Percentiles rank a stretch among this genome's conserved stretches.
Evolutionary conservation across 2,329 filamentous ascomycete species (phyloP).

Genomic region (Aspergillus floridensis): DNA sequence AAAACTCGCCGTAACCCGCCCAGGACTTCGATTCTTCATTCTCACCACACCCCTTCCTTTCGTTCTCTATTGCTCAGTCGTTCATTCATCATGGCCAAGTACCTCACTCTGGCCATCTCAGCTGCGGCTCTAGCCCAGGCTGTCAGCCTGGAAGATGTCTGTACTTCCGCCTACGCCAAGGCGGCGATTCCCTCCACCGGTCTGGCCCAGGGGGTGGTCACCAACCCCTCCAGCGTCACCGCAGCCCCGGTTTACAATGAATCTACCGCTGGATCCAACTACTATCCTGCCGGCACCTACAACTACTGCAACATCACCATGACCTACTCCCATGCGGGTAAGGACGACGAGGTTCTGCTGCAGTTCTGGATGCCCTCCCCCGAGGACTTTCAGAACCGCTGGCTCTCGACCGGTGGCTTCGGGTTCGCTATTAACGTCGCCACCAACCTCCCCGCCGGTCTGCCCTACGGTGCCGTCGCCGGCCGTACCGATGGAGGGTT

Average conservation of each 20-base stretch:
- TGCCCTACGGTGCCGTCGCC: conserved; percentile 5
- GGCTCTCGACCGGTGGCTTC: conserved; percentile 48
- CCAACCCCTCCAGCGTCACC: conserved; percentile 1
- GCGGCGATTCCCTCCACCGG: not conserved
- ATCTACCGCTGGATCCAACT: conserved; percentile 6
- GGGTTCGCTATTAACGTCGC: conserved; percentile 45
- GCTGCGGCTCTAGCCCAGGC: conserved; percentile 2
- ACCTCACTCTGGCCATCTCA: not conserved
- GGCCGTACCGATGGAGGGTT: conserved; percentile 4
- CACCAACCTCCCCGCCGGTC: conserved; percentile 4
- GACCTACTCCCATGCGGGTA: conserved; percentile 46
- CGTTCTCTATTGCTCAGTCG: not conserved
- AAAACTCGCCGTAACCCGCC: not conserved
- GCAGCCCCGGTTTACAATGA: conserved; percentile 3
- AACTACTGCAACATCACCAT: conserved; percentile 49
- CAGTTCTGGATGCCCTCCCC: conserved; percentile 47
- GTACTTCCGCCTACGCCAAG: not conserved
- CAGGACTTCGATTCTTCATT: not conserved
- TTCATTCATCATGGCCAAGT: conserved; percentile 4
- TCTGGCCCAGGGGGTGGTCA: not conserved
- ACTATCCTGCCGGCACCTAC: conserved; percentile 16
- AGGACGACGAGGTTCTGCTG: conserved; percentile 36
- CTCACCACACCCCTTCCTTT: not conserved
- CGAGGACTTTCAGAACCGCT: conserved; percentile 46
- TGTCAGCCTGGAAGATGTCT: not conserved